phyloP scores from a whole-genome alignment of 495 filamentous ascomycete genomes.

The Aspergillus sparsus region DNA sequence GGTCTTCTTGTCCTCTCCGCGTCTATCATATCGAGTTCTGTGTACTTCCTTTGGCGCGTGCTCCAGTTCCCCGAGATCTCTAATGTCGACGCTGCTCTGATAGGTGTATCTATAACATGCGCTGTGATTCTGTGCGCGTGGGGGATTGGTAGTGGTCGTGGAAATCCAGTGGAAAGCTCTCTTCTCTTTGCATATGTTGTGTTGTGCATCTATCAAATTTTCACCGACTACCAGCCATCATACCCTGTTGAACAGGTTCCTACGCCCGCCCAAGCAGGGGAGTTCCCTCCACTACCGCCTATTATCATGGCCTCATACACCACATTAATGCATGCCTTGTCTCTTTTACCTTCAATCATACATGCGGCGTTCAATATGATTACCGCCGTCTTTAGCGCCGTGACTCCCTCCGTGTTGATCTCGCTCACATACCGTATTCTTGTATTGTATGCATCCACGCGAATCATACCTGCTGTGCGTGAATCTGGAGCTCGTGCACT shows the following conservation, averaged over 20 bases:
- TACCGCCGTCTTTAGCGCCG: slow-evolving; percentile 83
- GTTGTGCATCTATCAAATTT: slow-evolving; percentile 97
- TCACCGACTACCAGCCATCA: slow-evolving; percentile 93
- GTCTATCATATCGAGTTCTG: slow-evolving; percentile 85
- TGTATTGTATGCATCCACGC: slow-evolving; percentile 92
- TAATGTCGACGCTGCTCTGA: slow-evolving; percentile 90
- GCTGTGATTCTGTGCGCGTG: slow-evolving; percentile 89
- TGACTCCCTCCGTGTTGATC: slow-evolving; percentile 92
- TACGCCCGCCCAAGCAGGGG: slow-evolving; percentile 60
- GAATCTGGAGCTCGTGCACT: slow-evolving; percentile 81
- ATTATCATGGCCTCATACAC: slow-evolving; percentile 99
- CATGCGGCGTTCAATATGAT: slow-evolving; percentile 85
- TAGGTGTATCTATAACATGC: slow-evolving; percentile 87
- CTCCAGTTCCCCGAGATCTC: slow-evolving; percentile 89
- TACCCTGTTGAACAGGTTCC: slow-evolving; percentile 56
- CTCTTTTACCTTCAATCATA: slow-evolving; percentile 77
- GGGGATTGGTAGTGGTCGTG: slow-evolving; percentile 91
- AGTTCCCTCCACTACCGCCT: slow-evolving; percentile 91
- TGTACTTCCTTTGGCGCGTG: slow-evolving; percentile 96
- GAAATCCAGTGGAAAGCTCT: slow-evolving; percentile 94
- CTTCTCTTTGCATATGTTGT: slow-evolving; percentile 95
- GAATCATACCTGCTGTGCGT: slow-evolving; percentile 90
- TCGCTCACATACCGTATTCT: slow-evolving; percentile 89
- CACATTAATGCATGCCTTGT: slow-evolving; percentile 81
- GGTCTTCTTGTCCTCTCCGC: slow-evolving; percentile 82